A percentile compares a stretch with the other conserved stretches of the same genome.
Conservation (phyloP, 176 grass and related monocot species). For the Ensete ventricosum region DNA sequence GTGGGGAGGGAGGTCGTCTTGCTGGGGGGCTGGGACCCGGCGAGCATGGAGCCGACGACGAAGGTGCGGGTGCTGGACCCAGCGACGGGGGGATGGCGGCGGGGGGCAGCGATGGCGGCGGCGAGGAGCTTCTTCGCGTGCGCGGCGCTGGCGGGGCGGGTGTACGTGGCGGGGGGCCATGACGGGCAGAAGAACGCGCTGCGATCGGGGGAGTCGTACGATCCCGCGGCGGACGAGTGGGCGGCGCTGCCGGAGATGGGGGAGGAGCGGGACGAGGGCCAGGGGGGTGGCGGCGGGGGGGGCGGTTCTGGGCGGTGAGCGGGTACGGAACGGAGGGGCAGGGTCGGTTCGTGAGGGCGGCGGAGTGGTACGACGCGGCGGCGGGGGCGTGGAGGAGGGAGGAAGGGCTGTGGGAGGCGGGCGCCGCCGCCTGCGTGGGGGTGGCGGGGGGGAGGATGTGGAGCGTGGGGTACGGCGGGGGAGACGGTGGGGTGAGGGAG, state of each 20-base stretch:
- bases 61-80: background rate
- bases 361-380: slow-evolving; percentile 30
- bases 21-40: slow-evolving; percentile 42
- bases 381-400: slow-evolving; percentile 18
- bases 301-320: slow-evolving; percentile 31
- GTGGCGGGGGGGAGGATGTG: slow-evolving; percentile 24
- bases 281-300: slow-evolving; percentile 17
- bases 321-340: slow-evolving; percentile 41
- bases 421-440: background rate
- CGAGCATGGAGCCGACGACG: slow-evolving; percentile 19
- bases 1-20: slow-evolving; percentile 20
- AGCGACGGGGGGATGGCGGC: slow-evolving; percentile 27
- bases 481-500: slow-evolving; percentile 29
- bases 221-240: slow-evolving; percentile 32
- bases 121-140: slow-evolving; percentile 44
- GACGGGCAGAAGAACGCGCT: slow-evolving; percentile 49
- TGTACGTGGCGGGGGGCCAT: slow-evolving; percentile 42
- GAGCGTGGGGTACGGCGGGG: slow-evolving; percentile 19
- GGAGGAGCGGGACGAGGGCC: slow-evolving; percentile 59
- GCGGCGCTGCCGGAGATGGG: slow-evolving; percentile 32
- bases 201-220: slow-evolving; percentile 30
- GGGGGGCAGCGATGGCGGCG: slow-evolving; percentile 21
- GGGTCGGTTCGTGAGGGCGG: slow-evolving; percentile 28
- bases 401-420: slow-evolving; percentile 15
- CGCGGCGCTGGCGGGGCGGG: slow-evolving; percentile 7